Base-by-base conservation (phyloP, 495 filamentous ascomycete genomes). In the Staphylotrichum tortipilum region DNA sequence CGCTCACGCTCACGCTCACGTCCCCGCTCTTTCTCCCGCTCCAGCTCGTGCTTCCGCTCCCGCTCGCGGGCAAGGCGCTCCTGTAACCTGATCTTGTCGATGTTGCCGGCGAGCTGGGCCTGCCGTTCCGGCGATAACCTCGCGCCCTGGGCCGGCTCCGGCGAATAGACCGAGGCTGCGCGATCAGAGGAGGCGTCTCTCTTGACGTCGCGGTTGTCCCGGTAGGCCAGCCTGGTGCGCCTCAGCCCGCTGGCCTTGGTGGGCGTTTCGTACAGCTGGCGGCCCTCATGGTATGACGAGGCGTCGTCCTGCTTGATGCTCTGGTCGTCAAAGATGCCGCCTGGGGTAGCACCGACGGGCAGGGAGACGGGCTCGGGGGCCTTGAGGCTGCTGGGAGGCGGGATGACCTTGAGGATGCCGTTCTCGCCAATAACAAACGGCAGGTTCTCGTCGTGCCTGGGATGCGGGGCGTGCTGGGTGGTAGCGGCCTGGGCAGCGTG, bases 341-440 rank as follows among this genome's bases (percentile, higher is more conserved):
- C 49, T 12, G 55, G 34, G 3, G 49, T 42, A 15, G 29, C 41
- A 7, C 34, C 50, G 37, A 49, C 50, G 30, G 53, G 24, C 4
- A 44, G n/a, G 7, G 55, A 33, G 8, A 44, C 49, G 29, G 49
- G n/a, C 12, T 47, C 39, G 39, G 44, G 24, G 7, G 17, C 40
- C 31, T 49, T 50, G 11, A 15, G 56, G 39, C 21, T n/a, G 19
- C 26, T 28, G n/a, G 59, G 47, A 2, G 54, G 37, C 12, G 50
- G n/a, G 18, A 65, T 22, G 17, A 68, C 58, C 40, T 50, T 67
- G 39, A 68, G 58, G 22, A 65, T 22, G 21, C 65, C 65, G 38
- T 56, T 54, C 31, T 67, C 62, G 50, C 47, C 57, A 42, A 65
- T 59, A 23, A 65, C 55, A 17, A 66, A 68, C 4, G 65, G 62